Evolutionary conservation across 2,329 filamentous ascomycete species (phyloP).

Genomic region (Sphaerulina vaccinii): DNA sequence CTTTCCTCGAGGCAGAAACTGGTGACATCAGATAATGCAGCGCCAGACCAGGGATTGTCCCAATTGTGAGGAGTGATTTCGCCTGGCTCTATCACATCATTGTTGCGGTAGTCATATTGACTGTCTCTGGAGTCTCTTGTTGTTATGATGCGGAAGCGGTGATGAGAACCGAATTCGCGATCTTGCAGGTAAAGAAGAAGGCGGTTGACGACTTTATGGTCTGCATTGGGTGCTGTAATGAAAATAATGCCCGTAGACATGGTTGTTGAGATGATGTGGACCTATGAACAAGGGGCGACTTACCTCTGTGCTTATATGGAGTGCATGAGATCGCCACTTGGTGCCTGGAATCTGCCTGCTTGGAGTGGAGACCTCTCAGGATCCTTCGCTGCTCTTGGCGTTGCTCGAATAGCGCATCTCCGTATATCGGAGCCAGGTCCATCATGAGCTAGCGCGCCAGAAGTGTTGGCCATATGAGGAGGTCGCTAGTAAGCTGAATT

Average conservation of each 20-base stretch:
- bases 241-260: constrained; percentile 13
- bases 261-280: neutral
- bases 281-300: neutral
- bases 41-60: constrained; percentile 17
- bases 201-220: constrained; percentile 19
- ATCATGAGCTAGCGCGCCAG: too few relatives aligned
- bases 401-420: too few relatives aligned
- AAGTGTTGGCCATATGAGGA: too few relatives aligned
- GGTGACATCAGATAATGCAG: constrained; percentile 18
- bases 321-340: neutral
- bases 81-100: neutral
- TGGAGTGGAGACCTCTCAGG: too few relatives aligned
- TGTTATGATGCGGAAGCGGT: constrained; percentile 13
- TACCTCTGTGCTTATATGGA: neutral
- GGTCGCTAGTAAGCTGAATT: too few relatives aligned
- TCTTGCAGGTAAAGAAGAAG: constrained; percentile 20
- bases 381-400: too few relatives aligned
- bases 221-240: constrained; percentile 19
- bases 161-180: constrained; percentile 12
- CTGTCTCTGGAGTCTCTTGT: neutral
- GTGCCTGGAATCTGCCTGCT: neutral
- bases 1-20: constrained; percentile 17
- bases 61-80: constrained; percentile 6
- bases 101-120: neutral
- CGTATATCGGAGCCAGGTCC: too few relatives aligned